phyloP scores from a whole-genome alignment of 139 green algal genomes.

The Chlorokybus atmophyticus region DNA sequence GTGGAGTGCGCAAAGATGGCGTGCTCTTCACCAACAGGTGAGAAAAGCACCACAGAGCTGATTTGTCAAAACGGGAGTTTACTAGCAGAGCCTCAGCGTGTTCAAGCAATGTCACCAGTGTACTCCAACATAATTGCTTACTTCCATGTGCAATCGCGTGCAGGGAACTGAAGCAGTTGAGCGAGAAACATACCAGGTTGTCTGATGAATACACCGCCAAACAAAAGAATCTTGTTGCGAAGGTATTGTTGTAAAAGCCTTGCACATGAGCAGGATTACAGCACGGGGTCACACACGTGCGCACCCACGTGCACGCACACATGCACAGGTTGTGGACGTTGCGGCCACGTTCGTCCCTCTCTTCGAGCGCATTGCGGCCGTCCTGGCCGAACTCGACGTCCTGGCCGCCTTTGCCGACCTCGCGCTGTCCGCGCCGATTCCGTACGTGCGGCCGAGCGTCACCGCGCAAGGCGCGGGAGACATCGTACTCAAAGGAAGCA shows the following conservation, averaged over 20 bases:
- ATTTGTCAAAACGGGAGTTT: too few species aligned
- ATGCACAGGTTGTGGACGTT: conserved; percentile 84
- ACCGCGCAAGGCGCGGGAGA: conserved; percentile 28
- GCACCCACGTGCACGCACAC: too few species aligned
- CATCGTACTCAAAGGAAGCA: conserved; percentile 39
- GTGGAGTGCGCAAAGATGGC: conserved; percentile 88
- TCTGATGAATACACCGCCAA: conserved; percentile 48
- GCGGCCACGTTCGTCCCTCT: conserved; percentile 77
- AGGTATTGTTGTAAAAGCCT: too few species aligned
- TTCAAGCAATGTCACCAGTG: too few species aligned
- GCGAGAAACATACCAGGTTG: conserved; percentile 11
- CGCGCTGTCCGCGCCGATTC: conserved; percentile 47
- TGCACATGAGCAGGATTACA: too few species aligned
- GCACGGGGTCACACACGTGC: too few species aligned
- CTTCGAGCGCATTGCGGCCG: conserved; percentile 55
- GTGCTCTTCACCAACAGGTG: conserved; percentile 81
- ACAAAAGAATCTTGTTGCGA: conserved; percentile 36
- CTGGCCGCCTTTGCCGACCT: conserved; percentile 83
- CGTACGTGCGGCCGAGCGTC: conserved; percentile 54
- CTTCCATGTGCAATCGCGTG: not conserved
- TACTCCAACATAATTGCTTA: not conserved
- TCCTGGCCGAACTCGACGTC: conserved; percentile 82
- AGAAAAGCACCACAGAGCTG: not conserved
- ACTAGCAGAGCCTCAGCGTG: too few species aligned
- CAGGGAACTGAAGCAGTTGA: conserved; percentile 35